Percentiles rank a stretch among this genome's conserved stretches.
phyloP scores from a whole-genome alignment of 768 basidiomycete genomes.

The Agrocybe praecox region DNA sequence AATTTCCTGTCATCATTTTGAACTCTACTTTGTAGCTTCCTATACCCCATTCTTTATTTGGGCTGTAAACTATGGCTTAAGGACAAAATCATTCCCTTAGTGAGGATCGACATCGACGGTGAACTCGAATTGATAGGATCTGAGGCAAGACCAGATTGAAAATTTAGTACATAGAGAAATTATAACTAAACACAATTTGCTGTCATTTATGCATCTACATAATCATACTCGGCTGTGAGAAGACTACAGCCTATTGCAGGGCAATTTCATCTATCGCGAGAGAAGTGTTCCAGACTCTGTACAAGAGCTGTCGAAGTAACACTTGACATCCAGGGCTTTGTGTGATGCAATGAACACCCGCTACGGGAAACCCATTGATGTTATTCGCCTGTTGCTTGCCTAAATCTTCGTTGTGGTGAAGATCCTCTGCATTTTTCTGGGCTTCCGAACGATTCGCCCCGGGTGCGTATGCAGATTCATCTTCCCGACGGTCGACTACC shows the following conservation, averaged over 20 bases:
- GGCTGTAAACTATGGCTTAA: constrained; percentile 24
- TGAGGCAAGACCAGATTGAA: constrained; percentile 4
- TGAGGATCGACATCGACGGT: constrained; percentile 23
- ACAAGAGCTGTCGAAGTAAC: constrained; percentile 48
- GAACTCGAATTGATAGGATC: constrained; percentile 22
- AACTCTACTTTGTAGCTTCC: constrained; percentile 16
- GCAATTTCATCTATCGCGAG: not conserved
- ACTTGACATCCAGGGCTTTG: constrained; percentile 63
- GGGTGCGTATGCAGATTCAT: constrained; percentile 62
- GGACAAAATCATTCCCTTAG: constrained; percentile 21
- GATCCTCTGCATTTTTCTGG: constrained; percentile 35
- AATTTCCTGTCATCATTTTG: not conserved
- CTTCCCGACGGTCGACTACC: constrained; percentile 77
- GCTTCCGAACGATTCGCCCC: constrained; percentile 67
- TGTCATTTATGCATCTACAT: no score
- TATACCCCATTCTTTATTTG: constrained; percentile 27
- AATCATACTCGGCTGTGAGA: no score
- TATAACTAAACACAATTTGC: not conserved
- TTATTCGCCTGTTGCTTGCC: not conserved
- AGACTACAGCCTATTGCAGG: no score
- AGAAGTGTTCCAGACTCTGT: constrained; percentile 58
- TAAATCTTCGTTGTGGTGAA: not conserved
- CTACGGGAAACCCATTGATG: not conserved
- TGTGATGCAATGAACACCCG: constrained; percentile 50
- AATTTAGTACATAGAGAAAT: not conserved